These are phyloP conservation scores for Nannizzia gypsea DNA, from an alignment of 2,329 filamentous ascomycete species.

Conservation along the genomic window DNA sequence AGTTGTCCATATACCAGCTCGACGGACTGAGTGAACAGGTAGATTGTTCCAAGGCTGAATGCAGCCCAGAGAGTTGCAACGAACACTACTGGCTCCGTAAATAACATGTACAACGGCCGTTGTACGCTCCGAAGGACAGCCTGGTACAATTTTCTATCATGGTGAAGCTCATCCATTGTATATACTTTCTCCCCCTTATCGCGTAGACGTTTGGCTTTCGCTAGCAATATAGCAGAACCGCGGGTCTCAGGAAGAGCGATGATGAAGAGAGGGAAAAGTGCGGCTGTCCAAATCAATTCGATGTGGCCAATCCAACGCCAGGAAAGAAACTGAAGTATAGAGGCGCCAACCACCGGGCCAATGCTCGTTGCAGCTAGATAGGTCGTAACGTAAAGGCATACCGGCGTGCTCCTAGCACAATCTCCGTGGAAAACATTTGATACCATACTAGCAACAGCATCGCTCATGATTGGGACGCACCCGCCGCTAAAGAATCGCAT, in stretches of 20 bases:
- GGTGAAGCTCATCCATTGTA: not conserved
- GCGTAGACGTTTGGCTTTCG: not conserved
- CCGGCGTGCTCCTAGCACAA: conserved; percentile 55
- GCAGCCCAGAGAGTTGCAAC: not conserved
- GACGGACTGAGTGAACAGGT: not conserved
- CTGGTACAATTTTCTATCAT: not conserved
- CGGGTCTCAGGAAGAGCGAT: not conserved
- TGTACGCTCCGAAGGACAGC: not conserved
- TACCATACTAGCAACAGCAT: conserved; percentile 67
- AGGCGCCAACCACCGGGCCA: conserved; percentile 45
- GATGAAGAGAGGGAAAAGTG: not conserved
- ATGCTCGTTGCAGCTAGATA: conserved; percentile 54
- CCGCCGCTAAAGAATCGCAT: conserved; percentile 55
- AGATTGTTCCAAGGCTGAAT: not conserved
- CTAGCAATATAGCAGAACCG: not conserved
- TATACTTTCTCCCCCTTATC: not conserved
- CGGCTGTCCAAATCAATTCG: conserved; percentile 39
- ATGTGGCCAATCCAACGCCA: conserved; percentile 59
- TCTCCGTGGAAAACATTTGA: conserved; percentile 62
- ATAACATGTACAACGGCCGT: not conserved
- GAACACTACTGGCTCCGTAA: not conserved
- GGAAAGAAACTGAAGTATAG: not conserved
- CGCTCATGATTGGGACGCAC: conserved; percentile 45
- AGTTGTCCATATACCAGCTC: not conserved
- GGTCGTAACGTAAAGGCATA: conserved; percentile 53